Percentiles rank a stretch among this genome's conserved stretches.
phyloP scores from a whole-genome alignment of 331 rosid genomes.

The Malus hybrid region DNA sequence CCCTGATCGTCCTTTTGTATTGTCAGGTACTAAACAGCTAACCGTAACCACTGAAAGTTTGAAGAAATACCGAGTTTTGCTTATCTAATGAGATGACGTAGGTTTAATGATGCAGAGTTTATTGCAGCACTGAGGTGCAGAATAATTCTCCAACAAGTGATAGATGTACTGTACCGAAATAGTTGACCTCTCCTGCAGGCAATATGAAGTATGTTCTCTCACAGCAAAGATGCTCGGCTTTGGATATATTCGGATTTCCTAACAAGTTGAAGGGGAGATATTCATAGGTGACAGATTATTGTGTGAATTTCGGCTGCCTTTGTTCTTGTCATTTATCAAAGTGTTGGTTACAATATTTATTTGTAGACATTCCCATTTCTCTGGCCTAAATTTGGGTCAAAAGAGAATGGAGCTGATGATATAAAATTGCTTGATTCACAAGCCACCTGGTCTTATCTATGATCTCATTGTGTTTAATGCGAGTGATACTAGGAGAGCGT shows the following conservation, averaged over 20 bases:
- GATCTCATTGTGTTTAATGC: neutral
- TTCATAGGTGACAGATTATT: neutral
- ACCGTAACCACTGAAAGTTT: neutral
- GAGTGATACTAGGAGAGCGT: too few relatives aligned
- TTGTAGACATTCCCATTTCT: neutral
- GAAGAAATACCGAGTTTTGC: neutral
- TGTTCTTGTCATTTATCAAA: neutral
- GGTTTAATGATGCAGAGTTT: neutral
- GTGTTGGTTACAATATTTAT: neutral
- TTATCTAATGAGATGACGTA: neutral
- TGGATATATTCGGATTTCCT: neutral
- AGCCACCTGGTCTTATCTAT: neutral
- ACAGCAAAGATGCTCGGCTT: neutral
- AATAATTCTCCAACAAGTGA: constrained; percentile 1
- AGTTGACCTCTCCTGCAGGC: neutral
- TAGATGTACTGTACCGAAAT: neutral
- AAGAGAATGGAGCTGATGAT: neutral
- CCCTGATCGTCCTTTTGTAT: neutral
- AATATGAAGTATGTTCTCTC: neutral
- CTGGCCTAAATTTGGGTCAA: neutral
- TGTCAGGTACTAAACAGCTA: constrained; percentile 17
- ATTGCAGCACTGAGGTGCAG: neutral
- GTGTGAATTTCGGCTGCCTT: neutral
- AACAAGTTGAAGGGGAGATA: neutral
- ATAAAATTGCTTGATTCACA: neutral